phyloP scores from a whole-genome alignment of 1,284 basidiomycete genomes.

The Cutaneotrichosporon cutaneum region DNA sequence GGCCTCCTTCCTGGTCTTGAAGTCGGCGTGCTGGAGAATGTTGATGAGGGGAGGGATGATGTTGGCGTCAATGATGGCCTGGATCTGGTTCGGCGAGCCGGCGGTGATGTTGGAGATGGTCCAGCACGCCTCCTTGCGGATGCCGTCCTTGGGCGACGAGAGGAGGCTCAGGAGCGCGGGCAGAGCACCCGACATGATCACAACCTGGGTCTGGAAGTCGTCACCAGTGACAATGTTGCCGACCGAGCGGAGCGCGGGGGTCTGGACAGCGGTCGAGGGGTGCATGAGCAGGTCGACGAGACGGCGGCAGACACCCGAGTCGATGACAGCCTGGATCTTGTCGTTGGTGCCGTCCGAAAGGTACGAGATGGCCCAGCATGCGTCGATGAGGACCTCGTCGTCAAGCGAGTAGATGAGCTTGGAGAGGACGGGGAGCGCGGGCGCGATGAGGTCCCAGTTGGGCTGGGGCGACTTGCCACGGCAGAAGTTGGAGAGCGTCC shows the following conservation, averaged over 20 bases:
- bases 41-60: slow-evolving; percentile 98
- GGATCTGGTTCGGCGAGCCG: slow-evolving; percentile 93
- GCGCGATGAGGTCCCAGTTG: slow-evolving; percentile 91
- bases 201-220: slow-evolving; percentile 97
- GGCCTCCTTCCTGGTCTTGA: slow-evolving; percentile 99
- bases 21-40: slow-evolving; percentile 95
- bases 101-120: slow-evolving; percentile 99
- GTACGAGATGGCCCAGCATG: slow-evolving; percentile 99
- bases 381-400: slow-evolving; percentile 98
- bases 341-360: slow-evolving; percentile 98
- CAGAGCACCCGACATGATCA: slow-evolving; percentile 93
- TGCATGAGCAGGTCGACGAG: slow-evolving; percentile 98
- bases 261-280: slow-evolving; percentile 96
- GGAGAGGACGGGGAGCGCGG: slow-evolving; percentile 90
- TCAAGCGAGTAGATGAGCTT: slow-evolving; percentile 99
- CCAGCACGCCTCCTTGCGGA: slow-evolving; percentile 94
- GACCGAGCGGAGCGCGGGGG: slow-evolving; percentile 93
- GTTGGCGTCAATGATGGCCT: slow-evolving; percentile 67
- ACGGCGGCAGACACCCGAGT: slow-evolving; percentile 94
- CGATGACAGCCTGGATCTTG: slow-evolving; percentile 99
- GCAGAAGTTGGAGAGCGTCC: slow-evolving; percentile 98
- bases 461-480: slow-evolving; percentile 94
- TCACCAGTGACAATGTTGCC: slow-evolving; percentile 99
- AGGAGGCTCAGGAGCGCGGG: slow-evolving; percentile 87
- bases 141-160: slow-evolving; percentile 92